A percentile compares a stretch with the other conserved stretches of the same genome.
These are phyloP conservation scores for Lophiostoma macrostomum DNA, from an alignment of 495 filamentous ascomycete species.

Conservation along the genomic window DNA sequence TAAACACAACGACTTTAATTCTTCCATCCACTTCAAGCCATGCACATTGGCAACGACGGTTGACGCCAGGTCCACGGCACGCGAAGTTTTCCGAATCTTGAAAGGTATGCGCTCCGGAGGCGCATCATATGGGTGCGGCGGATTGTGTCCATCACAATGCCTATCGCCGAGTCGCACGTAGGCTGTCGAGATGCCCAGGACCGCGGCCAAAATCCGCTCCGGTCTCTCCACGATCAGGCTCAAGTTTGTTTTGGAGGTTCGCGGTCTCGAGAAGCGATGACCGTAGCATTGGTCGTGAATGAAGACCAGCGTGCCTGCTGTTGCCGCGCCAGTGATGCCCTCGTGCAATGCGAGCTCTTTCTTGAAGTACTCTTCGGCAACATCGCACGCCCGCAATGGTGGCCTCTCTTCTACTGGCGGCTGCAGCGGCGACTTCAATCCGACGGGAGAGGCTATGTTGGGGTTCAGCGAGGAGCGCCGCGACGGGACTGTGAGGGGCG, in stretches of 20 bases:
- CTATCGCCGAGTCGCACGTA: constrained; percentile 82
- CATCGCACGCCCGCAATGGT: constrained; percentile 58
- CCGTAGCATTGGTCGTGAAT: constrained; percentile 92
- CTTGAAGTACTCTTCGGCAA: constrained; percentile 67
- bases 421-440: constrained; percentile 37
- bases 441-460: constrained; percentile 39
- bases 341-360: constrained; percentile 66
- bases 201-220: constrained; percentile 81
- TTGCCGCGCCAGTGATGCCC: constrained; percentile 46
- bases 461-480: constrained; percentile 54
- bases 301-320: constrained; percentile 71
- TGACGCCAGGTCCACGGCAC: constrained; percentile 62
- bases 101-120: constrained; percentile 65
- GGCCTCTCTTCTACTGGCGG: constrained; percentile 46
- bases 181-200: constrained; percentile 77
- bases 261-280: constrained; percentile 82
- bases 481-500: constrained; percentile 39
- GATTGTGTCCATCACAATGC: constrained; percentile 67
- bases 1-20: constrained; percentile 79
- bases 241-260: constrained; percentile 61
- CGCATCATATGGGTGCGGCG: constrained; percentile 58
- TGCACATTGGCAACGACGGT: constrained; percentile 77
- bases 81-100: constrained; percentile 69
- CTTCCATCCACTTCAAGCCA: constrained; percentile 85
- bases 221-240: constrained; percentile 84